Percentiles rank a stretch among this genome's conserved stretches.
Evolutionary conservation across 768 basidiomycete species (phyloP).

Genomic region (Mycena metata): DNA sequence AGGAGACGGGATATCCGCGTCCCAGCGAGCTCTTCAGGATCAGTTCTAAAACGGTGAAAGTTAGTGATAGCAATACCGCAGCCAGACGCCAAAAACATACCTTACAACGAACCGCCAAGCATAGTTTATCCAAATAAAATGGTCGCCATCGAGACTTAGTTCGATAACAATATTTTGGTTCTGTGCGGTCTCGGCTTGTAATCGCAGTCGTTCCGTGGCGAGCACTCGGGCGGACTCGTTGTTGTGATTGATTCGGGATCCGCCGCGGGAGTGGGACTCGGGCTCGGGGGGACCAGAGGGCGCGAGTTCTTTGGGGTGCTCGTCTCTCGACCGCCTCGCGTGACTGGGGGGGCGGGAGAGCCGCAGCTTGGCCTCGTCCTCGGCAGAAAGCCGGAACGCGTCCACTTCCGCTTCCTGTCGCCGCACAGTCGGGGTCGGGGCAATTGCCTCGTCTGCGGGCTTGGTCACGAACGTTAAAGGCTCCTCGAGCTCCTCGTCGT

Average conservation of each 20-base stretch:
- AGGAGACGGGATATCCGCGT: constrained; percentile 87
- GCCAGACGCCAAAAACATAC: constrained; percentile 59
- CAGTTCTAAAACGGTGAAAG: constrained; percentile 66
- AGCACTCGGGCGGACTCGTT: constrained; percentile 86
- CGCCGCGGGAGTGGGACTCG: constrained; percentile 50
- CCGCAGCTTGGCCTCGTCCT: constrained; percentile 67
- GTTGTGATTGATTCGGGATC: constrained; percentile 67
- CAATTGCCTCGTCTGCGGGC: constrained; percentile 72
- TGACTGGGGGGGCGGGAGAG: constrained; percentile 65
- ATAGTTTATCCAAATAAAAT: constrained; percentile 96
- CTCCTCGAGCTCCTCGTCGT: constrained; percentile 91
- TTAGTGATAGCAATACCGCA: constrained; percentile 27
- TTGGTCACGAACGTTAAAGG: constrained; percentile 95
- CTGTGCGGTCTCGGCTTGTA: constrained; percentile 95
- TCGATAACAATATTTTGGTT: constrained; percentile 97
- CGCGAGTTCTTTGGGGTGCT: constrained; percentile 64
- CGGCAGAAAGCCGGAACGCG: constrained; percentile 62
- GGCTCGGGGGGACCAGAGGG: constrained; percentile 50
- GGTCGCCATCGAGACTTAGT: constrained; percentile 92
- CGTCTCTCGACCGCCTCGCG: constrained; percentile 69
- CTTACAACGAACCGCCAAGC: constrained; percentile 94
- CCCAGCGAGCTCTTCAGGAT: constrained; percentile 83
- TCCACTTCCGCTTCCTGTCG: constrained; percentile 58
- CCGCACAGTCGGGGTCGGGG: constrained; percentile 51
- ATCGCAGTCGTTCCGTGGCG: constrained; percentile 87